A percentile compares a stretch with the other conserved stretches of the same genome.
These are phyloP conservation scores for Kurtzmaniella natalensis DNA, from an alignment of 1,139 yeast species.

Conservation along the genomic window DNA sequence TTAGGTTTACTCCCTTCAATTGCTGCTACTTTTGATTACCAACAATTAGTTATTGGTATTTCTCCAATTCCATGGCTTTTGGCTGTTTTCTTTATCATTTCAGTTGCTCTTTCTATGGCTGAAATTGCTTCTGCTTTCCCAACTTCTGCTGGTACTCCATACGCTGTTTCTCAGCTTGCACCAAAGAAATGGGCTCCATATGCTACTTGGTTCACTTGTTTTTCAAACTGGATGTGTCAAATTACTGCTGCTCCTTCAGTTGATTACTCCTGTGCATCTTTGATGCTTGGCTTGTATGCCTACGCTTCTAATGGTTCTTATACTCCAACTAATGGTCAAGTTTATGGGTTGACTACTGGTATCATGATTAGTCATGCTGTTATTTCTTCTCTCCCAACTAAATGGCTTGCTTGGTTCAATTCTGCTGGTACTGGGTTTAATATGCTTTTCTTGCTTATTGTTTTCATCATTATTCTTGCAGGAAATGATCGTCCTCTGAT, in stretches of 20 bases:
- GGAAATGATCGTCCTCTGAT: constrained; percentile 43
- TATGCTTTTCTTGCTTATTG: constrained; percentile 48
- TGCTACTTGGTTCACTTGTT: constrained; percentile 57
- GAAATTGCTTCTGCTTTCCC: constrained; percentile 47
- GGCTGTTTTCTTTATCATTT: constrained; percentile 45
- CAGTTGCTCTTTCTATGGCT: constrained; percentile 48
- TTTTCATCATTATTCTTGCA: constrained; percentile 53
- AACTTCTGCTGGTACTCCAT: constrained; percentile 47
- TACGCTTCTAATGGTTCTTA: constrained; percentile 29
- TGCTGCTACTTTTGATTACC: constrained; percentile 54
- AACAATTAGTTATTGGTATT: constrained; percentile 48
- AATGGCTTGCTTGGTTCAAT: constrained; percentile 54
- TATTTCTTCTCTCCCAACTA: constrained; percentile 50
- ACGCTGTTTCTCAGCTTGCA: constrained; percentile 48
- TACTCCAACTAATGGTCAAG: constrained; percentile 45
- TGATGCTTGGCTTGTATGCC: constrained; percentile 54
- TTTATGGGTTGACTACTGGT: constrained; percentile 47
- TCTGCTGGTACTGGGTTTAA: constrained; percentile 49
- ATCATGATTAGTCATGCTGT: constrained; percentile 48
- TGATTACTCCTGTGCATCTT: constrained; percentile 54
- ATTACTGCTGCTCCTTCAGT: constrained; percentile 55
- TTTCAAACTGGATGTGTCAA: constrained; percentile 49
- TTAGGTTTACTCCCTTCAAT: constrained; percentile 70
- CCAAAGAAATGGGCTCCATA: constrained; percentile 51
- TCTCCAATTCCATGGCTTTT: constrained; percentile 54